Base-by-base conservation (phyloP, 2,329 filamentous ascomycete genomes). In the Ascochyta koolunga region DNA sequence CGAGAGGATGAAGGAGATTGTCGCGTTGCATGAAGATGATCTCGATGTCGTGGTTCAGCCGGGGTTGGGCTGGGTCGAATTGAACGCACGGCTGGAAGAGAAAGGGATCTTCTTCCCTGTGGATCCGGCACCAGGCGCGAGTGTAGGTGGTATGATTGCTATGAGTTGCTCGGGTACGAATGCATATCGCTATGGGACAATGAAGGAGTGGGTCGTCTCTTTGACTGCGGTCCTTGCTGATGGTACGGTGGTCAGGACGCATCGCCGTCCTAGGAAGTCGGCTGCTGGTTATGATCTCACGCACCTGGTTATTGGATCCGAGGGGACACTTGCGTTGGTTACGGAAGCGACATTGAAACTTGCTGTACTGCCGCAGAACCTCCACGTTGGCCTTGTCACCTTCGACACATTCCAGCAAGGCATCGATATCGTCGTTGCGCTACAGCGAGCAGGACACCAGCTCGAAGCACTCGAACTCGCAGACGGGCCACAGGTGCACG, bases 281-380 rank as follows among this genome's bases (percentile, higher is more conserved):
- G 91, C 88, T 50, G 93, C 93, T 21, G 93, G 93, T 13, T 97
- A 97, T 76, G 91, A 97, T 72, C 82, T 96, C 49, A 96, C 91
- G 2, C 88, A 88, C 65, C 82, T 95, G 33, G 91, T 96, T 72
- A 89, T 96, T 74, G 93, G 93, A 19, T 92, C 88, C 56, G 93
- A 97, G 78, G 93, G 93, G 32, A 97, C 93, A 0, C 86, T 97
- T 2, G 93, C 91, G 2, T 83, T 96, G 8, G 90, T 96, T 19
- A 96, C 93, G 0, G 93, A 96, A 79, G 92, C 91, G 1, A 91
- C 89, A 1, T 79, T 97, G 60, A 95, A 93, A 77, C 80, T 96
- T 27, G 89, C 90, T 0, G 86, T 90, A 9, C 85, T 87, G 69
- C 92, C 93, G 0, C 83, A 87, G 59, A 88, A 86, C 54, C 87